Conservation (phyloP, 192 early-diverging fungal genomes). For the Entomortierella lignicola region DNA sequence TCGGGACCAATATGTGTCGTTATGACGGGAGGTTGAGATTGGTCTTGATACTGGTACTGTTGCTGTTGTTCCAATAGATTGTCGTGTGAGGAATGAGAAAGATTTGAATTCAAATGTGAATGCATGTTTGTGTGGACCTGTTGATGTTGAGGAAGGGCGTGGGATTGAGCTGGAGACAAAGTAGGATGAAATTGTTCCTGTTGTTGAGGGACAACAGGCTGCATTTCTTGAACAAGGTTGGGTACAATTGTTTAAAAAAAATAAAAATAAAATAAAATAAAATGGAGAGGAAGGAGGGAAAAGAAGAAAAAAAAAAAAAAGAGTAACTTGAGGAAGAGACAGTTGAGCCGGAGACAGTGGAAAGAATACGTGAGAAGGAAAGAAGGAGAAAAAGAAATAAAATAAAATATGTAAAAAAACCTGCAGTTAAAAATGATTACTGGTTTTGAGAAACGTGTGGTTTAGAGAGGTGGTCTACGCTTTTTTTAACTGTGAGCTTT, state of each 20-base stretch:
- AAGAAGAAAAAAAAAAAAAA: background rate
- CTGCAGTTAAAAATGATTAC: no score
- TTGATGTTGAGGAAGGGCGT: conserved; percentile 9
- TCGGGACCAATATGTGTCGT: background rate
- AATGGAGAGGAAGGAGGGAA: background rate
- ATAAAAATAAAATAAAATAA: background rate
- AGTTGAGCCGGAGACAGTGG: background rate
- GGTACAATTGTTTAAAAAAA: background rate
- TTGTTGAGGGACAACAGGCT: conserved; percentile 19
- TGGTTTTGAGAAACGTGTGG: no score
- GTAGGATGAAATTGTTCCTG: conserved; percentile 12
- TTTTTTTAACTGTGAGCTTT: no score
- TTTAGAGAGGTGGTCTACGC: no score
- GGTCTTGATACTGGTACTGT: conserved; percentile 3
- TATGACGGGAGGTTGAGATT: conserved; percentile 2
- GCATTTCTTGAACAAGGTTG: conserved; percentile 2
- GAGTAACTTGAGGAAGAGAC: background rate
- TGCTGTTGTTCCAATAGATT: background rate
- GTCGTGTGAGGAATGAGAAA: background rate
- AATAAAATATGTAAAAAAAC: no score
- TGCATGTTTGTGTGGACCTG: background rate
- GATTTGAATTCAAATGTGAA: background rate
- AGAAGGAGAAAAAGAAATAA: no score
- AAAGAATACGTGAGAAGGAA: background rate
- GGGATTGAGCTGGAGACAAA: background rate